Evolutionary conservation across 352 stramenopile genomes (phyloP).

Genomic region (Phytophthora litchii): DNA sequence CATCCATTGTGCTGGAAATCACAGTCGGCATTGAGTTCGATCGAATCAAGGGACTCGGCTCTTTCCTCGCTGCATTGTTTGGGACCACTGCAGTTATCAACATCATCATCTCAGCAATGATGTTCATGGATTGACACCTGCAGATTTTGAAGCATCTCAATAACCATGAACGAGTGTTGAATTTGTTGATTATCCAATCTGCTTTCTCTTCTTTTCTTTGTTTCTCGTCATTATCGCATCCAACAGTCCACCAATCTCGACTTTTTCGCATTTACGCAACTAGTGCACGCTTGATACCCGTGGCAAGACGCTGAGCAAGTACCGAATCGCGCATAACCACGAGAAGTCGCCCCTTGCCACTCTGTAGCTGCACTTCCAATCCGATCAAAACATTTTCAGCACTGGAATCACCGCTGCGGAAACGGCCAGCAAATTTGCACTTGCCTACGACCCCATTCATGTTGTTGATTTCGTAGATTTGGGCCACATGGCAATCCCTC

Average conservation of each 20-base stretch:
- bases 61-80: slow-evolving; percentile 40
- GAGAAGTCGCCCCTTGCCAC: slow-evolving; percentile 64
- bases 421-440: slow-evolving; percentile 71
- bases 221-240: neutral
- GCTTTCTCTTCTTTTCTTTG: slow-evolving; percentile 1
- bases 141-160: neutral
- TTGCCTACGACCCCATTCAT: slow-evolving; percentile 59
- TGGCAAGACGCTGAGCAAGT: slow-evolving; percentile 54
- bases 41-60: slow-evolving; percentile 24
- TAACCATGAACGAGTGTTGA: neutral
- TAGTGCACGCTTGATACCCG: slow-evolving; percentile 63
- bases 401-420: slow-evolving; percentile 48
- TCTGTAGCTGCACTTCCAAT: slow-evolving; percentile 68
- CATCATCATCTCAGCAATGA: slow-evolving; percentile 39
- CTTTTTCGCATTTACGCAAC: neutral
- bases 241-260: neutral
- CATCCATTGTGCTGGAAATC: slow-evolving; percentile 40
- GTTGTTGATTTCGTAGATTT: slow-evolving; percentile 83
- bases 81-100: slow-evolving; percentile 38
- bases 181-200: slow-evolving; percentile 7
- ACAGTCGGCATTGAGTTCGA: slow-evolving; percentile 35
- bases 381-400: slow-evolving; percentile 61
- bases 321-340: slow-evolving; percentile 61
- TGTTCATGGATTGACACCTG: slow-evolving; percentile 36
- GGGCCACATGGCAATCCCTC: slow-evolving; percentile 66